Conservation (phyloP, 352 stramenopile species). For the Globisporangium canariense region DNA sequence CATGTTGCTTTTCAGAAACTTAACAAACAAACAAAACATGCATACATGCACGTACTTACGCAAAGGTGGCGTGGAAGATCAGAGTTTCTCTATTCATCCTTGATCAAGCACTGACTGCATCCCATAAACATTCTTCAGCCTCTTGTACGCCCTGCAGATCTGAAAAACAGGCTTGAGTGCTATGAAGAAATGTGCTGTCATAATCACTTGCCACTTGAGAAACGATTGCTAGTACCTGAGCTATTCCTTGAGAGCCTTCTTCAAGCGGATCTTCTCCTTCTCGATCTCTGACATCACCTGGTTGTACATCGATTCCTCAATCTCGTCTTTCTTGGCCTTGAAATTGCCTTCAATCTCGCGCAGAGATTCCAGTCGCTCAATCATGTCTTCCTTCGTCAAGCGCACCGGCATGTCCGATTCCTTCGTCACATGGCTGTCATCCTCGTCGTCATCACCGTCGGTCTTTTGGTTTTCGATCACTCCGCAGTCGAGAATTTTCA, state of each 20-base stretch:
- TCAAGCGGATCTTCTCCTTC: conserved; percentile 62
- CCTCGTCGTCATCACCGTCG: conserved; percentile 14
- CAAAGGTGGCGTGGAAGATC: neutral
- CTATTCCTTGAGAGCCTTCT: conserved; percentile 50
- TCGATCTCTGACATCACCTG: conserved; percentile 66
- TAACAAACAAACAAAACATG: neutral
- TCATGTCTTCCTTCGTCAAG: conserved; percentile 55
- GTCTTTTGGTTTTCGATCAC: conserved; percentile 26
- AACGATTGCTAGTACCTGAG: neutral
- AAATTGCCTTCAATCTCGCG: conserved; percentile 66
- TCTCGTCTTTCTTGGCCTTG: conserved; percentile 44
- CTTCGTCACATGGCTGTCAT: conserved; percentile 9
- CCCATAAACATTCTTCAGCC: neutral
- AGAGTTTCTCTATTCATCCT: neutral
- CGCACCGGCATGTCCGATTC: conserved; percentile 21
- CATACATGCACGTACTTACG: neutral
- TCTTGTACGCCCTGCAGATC: neutral
- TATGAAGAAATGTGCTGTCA: neutral
- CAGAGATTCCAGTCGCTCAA: conserved; percentile 56
- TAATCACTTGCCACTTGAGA: neutral
- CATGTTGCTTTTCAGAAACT: neutral
- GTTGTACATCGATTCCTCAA: conserved; percentile 58
- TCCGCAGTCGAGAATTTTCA: conserved; percentile 92
- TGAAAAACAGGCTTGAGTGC: neutral
- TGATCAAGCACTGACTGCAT: neutral